These are phyloP conservation scores for Cytidiella melzeri DNA, from an alignment of 768 basidiomycete species.

Conservation along the genomic window DNA sequence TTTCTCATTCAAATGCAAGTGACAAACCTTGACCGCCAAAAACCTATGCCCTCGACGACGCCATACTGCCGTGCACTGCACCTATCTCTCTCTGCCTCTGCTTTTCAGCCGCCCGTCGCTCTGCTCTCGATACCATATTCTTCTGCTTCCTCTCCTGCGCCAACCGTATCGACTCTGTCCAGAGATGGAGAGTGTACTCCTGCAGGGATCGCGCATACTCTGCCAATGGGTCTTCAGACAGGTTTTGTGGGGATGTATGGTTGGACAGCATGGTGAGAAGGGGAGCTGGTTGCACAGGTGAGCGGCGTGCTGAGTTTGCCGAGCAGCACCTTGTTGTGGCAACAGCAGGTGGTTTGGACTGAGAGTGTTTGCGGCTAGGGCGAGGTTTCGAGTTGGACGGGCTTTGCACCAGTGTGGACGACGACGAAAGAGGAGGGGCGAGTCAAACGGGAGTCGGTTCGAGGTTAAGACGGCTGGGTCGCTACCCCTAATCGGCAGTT, in stretches of 20 bases:
- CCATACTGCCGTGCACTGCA: too few relatives aligned
- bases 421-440: too few relatives aligned
- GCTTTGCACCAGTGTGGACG: too few relatives aligned
- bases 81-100: neutral
- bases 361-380: too few relatives aligned
- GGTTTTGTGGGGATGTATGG: neutral
- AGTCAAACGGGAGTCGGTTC: too few relatives aligned
- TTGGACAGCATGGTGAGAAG: neutral
- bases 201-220: constrained; percentile 61
- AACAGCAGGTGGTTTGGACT: neutral
- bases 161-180: constrained; percentile 58
- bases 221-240: constrained; percentile 28
- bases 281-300: neutral
- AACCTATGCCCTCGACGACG: too few relatives aligned
- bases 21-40: too few relatives aligned
- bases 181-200: constrained; percentile 59
- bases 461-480: too few relatives aligned
- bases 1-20: too few relatives aligned
- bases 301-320: too few relatives aligned
- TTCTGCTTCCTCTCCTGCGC: constrained; percentile 40
- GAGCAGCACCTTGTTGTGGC: neutral
- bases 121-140: neutral
- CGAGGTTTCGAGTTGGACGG: too few relatives aligned
- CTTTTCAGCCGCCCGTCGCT: neutral
- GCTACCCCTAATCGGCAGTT: too few relatives aligned